Evolutionary conservation across 2,329 filamentous ascomycete genomes (phyloP).

Genomic region (Diaporthe aspalathi): DNA sequence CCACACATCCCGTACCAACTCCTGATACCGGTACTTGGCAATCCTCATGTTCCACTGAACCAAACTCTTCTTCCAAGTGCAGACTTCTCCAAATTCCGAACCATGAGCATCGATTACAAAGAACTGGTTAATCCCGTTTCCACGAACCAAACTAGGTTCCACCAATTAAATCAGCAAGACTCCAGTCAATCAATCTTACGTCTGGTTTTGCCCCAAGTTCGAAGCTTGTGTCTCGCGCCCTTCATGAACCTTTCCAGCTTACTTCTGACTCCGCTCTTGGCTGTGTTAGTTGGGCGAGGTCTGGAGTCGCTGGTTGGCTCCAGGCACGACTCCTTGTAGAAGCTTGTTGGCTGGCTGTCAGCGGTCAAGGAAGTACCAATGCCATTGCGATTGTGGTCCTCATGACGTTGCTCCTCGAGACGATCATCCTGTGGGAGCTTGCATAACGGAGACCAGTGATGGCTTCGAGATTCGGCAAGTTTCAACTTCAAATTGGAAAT

Average conservation of each 20-base stretch:
- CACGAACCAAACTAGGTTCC: background rate
- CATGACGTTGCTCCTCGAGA: background rate
- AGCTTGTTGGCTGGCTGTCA: background rate
- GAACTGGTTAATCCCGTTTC: background rate
- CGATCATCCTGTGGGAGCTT: background rate
- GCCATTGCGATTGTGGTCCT: background rate
- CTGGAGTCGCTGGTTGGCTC: background rate
- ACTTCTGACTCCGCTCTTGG: conserved; percentile 29
- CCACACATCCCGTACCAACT: background rate
- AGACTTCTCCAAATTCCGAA: conserved; percentile 7
- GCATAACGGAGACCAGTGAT: background rate
- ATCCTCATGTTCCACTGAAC: conserved; percentile 3
- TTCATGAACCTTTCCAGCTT: conserved; percentile 35
- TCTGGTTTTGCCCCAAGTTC: conserved; percentile 35
- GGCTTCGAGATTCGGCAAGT: conserved; percentile 41
- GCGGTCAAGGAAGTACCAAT: background rate
- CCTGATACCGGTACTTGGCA: background rate
- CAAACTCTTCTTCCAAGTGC: background rate
- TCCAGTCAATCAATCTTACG: conserved; percentile 18
- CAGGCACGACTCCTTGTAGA: background rate
- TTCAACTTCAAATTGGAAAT: conserved; percentile 43
- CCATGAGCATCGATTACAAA: background rate
- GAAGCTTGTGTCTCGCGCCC: conserved; percentile 35
- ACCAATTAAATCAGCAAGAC: background rate
- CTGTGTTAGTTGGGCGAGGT: background rate